Conservation (phyloP, 352 stramenopile species). For the Phytophthora nicotianae region DNA sequence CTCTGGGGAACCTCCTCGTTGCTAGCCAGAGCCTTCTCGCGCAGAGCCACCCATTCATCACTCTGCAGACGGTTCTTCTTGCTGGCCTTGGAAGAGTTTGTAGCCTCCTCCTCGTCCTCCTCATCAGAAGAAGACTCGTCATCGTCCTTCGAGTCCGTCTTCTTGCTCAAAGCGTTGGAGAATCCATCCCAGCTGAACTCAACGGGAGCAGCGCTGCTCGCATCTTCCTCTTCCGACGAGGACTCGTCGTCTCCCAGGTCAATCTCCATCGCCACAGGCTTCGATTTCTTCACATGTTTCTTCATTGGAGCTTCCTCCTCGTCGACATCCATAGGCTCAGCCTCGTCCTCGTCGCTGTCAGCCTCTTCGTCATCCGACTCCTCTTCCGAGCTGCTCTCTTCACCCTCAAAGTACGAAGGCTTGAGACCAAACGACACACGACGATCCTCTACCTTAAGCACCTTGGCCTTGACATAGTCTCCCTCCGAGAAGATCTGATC, state of each 20-base stretch:
- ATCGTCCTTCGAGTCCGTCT: slow-evolving; percentile 48
- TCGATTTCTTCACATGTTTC: slow-evolving; percentile 38
- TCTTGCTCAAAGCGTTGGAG: slow-evolving; percentile 64
- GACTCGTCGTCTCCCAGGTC: slow-evolving; percentile 60
- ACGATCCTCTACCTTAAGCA: slow-evolving; percentile 94
- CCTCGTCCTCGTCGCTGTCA: slow-evolving; percentile 52
- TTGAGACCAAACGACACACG: slow-evolving; percentile 96
- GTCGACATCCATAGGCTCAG: slow-evolving; percentile 56
- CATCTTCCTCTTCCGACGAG: slow-evolving; percentile 68
- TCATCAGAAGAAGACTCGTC: slow-evolving; percentile 62
- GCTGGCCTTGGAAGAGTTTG: slow-evolving; percentile 82
- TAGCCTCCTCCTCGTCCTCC: slow-evolving; percentile 51
- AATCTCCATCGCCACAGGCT: slow-evolving; percentile 42
- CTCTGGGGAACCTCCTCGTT: slow-evolving; percentile 93
- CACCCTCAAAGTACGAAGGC: slow-evolving; percentile 95
- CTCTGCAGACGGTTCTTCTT: slow-evolving; percentile 92
- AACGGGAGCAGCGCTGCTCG: slow-evolving; percentile 42
- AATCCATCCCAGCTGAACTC: slow-evolving; percentile 90
- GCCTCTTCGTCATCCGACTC: slow-evolving; percentile 77
- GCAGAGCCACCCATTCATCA: slow-evolving; percentile 94
- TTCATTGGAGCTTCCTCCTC: slow-evolving; percentile 53
- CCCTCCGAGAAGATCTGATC: slow-evolving; percentile 93
- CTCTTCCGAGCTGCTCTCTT: slow-evolving; percentile 89
- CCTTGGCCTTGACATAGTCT: slow-evolving; percentile 97
- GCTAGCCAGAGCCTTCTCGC: slow-evolving; percentile 93